Evolutionary conservation across 192 early-diverging fungal species (phyloP).

Genomic region (Gonapodya prolifera): DNA sequence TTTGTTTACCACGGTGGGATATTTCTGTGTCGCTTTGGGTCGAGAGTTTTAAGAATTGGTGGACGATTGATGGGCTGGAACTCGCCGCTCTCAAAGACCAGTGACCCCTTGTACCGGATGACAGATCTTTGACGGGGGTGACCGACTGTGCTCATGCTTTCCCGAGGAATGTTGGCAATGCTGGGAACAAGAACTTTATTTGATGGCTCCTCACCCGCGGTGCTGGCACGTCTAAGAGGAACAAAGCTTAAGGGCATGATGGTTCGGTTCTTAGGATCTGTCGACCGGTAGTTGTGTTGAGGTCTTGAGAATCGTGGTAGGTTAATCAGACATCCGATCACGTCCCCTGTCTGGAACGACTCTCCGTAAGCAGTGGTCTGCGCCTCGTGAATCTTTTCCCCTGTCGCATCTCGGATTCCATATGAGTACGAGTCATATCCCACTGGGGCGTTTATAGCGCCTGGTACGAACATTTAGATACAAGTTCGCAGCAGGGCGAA

Average conservation of each 20-base stretch:
- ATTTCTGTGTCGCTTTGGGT: not conserved
- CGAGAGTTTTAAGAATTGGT: not conserved
- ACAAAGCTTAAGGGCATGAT: slow-evolving; percentile 11
- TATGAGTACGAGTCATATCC: slow-evolving; percentile 56
- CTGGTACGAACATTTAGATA: not conserved
- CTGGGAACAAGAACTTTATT: not conserved
- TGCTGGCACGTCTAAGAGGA: slow-evolving; percentile 6
- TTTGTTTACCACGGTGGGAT: not conserved
- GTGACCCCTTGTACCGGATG: slow-evolving; percentile 35
- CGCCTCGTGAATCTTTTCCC: slow-evolving; percentile 44
- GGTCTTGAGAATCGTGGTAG: slow-evolving; percentile 22
- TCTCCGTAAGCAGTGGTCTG: slow-evolving; percentile 33
- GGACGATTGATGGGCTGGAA: slow-evolving; percentile 27
- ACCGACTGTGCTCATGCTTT: slow-evolving; percentile 8
- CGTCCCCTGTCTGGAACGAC: slow-evolving; percentile 44
- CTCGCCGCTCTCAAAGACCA: slow-evolving; percentile 42
- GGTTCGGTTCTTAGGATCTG: no score
- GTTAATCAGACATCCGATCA: slow-evolving; percentile 46
- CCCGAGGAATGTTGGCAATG: not conserved
- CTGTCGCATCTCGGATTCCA: slow-evolving; percentile 46
- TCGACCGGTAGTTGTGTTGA: no score
- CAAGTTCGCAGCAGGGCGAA: slow-evolving; percentile 5
- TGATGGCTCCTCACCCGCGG: not conserved
- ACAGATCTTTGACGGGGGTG: slow-evolving; percentile 29
- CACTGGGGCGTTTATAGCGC: slow-evolving; percentile 40